Conservation (phyloP, 805 yeast genomes). For the Cyberlindnera xishuangbannaensis region DNA sequence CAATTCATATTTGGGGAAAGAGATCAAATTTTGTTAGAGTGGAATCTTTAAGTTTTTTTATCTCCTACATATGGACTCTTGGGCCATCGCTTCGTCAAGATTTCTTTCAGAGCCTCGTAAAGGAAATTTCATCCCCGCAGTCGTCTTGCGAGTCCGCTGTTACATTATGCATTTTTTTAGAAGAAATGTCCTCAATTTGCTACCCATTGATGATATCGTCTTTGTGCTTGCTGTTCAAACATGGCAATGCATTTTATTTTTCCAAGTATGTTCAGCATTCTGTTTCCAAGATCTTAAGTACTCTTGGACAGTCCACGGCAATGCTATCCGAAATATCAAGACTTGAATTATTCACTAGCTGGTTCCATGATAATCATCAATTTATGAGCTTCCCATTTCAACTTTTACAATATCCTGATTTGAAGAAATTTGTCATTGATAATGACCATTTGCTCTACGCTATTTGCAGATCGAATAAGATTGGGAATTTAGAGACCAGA, state of each 20-base stretch:
- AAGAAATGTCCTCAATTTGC: constrained; percentile 16
- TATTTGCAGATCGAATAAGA: constrained; percentile 25
- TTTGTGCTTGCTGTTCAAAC: constrained; percentile 4
- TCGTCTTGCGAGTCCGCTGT: constrained; percentile 25
- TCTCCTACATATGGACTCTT: no score
- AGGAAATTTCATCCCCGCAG: constrained; percentile 20
- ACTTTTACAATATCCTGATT: constrained; percentile 8
- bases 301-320: neutral
- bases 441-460: constrained; percentile 37
- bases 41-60: constrained; percentile 1
- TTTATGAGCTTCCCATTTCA: constrained; percentile 10
- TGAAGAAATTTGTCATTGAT: constrained; percentile 7
- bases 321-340: constrained; percentile 2
- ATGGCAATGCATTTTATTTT: constrained; percentile 16
- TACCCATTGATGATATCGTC: constrained; percentile 19
- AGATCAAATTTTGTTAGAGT: neutral
- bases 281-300: neutral
- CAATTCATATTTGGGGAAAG: neutral
- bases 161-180: constrained; percentile 19
- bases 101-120: constrained; percentile 24
- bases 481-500: neutral
- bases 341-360: constrained; percentile 14
- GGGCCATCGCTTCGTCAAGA: constrained; percentile 5
- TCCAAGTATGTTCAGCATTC: constrained; percentile 14
- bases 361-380: constrained; percentile 4